These are phyloP conservation scores for Rhodocollybia butyracea DNA, from an alignment of 768 basidiomycete species.

Conservation along the genomic window DNA sequence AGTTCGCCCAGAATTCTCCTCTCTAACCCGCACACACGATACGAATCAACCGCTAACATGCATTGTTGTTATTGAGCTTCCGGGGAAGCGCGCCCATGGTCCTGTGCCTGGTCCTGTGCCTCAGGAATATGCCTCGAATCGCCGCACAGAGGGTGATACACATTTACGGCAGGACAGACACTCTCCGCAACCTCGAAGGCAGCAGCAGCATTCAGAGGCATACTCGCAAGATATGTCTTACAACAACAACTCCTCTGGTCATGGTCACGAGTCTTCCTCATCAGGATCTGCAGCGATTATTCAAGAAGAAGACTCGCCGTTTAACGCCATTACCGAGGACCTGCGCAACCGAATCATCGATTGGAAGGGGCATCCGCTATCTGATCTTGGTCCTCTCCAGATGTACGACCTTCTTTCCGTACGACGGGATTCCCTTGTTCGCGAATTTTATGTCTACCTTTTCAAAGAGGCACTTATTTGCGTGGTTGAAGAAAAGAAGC, in stretches of 20 bases:
- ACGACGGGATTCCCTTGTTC: constrained; percentile 81
- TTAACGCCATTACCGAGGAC: constrained; percentile 83
- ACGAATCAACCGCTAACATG: constrained; percentile 86
- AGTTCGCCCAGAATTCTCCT: constrained; percentile 88
- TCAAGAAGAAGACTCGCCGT: constrained; percentile 70
- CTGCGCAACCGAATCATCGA: constrained; percentile 88
- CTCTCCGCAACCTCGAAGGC: constrained; percentile 16
- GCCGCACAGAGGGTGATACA: constrained; percentile 21
- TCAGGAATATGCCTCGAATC: constrained; percentile 40
- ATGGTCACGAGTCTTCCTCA: constrained; percentile 22
- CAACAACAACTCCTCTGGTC: constrained; percentile 16
- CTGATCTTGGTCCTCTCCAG: constrained; percentile 82
- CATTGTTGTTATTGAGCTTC: constrained; percentile 90
- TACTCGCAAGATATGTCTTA: constrained; percentile 10
- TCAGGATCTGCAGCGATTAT: constrained; percentile 26
- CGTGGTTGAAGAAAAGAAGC: constrained; percentile 94
- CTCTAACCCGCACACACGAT: constrained; percentile 67
- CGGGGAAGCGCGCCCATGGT: constrained; percentile 58
- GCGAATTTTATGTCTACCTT: constrained; percentile 95
- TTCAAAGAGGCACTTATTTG: constrained; percentile 98
- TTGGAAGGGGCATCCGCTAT: constrained; percentile 94
- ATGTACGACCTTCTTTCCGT: constrained; percentile 93
- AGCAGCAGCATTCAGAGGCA: constrained; percentile 25
- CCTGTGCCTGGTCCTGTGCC: constrained; percentile 54
- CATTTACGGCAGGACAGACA: constrained; percentile 13